Percentiles rank a stretch among this genome's conserved stretches.
These are phyloP conservation scores for Zymoseptoria pseudotritici DNA, from an alignment of 2,329 filamentous ascomycete species.

Conservation along the genomic window DNA sequence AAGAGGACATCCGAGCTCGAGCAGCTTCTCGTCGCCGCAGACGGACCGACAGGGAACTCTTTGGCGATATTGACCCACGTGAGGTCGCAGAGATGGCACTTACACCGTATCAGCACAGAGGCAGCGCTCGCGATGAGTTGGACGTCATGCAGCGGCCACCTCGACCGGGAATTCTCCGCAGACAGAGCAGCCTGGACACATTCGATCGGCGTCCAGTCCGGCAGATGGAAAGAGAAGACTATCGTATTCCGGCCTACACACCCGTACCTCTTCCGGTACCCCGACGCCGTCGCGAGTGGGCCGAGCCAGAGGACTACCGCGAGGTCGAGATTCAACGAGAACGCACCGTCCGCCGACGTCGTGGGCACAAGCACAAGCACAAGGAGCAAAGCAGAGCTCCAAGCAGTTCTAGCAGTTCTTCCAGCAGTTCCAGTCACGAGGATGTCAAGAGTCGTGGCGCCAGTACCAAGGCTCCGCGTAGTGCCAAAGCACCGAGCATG, in stretches of 20 bases:
- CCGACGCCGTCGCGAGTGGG: slow-evolving; percentile 58
- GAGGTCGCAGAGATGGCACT: slow-evolving; percentile 46
- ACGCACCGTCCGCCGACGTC: slow-evolving; percentile 33
- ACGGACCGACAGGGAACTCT: slow-evolving; percentile 38
- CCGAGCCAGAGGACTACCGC: slow-evolving; percentile 42
- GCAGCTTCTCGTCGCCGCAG: slow-evolving; percentile 16
- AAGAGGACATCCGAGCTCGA: slow-evolving; percentile 35
- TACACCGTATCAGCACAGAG: slow-evolving; percentile 48
- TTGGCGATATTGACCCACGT: slow-evolving; percentile 40
- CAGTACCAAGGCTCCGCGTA: slow-evolving; percentile 5
- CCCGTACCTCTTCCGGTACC: slow-evolving; percentile 58
- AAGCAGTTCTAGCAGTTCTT: background rate
- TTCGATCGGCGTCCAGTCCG: slow-evolving; percentile 69
- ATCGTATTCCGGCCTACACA: slow-evolving; percentile 57
- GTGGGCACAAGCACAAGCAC: slow-evolving; percentile 13
- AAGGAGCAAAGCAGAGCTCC: slow-evolving; percentile 11
- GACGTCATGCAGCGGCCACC: slow-evolving; percentile 45
- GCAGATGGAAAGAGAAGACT: slow-evolving; percentile 51
- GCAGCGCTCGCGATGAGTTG: slow-evolving; percentile 45
- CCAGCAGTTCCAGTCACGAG: background rate
- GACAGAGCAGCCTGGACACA: slow-evolving; percentile 84
- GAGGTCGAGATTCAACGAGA: slow-evolving; percentile 43
- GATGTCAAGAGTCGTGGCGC: background rate
- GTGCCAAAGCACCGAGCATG: slow-evolving; percentile 10
- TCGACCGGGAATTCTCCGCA: slow-evolving; percentile 63